Evolutionary conservation across 257 asterid genomes (phyloP), one percentile per base, ranked within the genome.

Genomic region (Euphrasia confusa): DNA sequence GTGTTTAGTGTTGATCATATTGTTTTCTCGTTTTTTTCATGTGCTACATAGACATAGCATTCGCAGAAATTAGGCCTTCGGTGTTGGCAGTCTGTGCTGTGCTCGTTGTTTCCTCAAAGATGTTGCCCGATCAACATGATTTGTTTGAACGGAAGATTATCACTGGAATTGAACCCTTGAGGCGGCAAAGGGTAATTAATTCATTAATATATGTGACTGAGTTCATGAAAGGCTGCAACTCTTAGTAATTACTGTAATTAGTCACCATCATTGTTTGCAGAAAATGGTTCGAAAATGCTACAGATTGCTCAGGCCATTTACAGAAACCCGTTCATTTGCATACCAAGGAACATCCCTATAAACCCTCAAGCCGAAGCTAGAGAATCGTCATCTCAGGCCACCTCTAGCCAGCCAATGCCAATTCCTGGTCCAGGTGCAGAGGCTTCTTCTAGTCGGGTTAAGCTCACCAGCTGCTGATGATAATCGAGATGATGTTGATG

Each of bases 31-130:
- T 28, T 13, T 49, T 30, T 10, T 3, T 14, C 26, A 14, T 53
- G 30, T 52, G 33, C 33, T 42, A n/a, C 33, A 4, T 39, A 64
- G 68, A 52, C 7, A 35, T 53, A 37, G 52, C 52, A 32, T 53
- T 33, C 21, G 35, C 61, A 21, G 40, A 33, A 32, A 52, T 14
- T 5, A 33, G 27, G 60, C 68, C 68, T 18, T 64, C 68, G 5
- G 52, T 64, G n/a, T 3, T 64, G 35, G 68, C 68, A 1, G 53
- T 47, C 10, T 9, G 52, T 5, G 61, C 61, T 4, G 3, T 21
- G 48, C 13, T 44, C 24, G n/a, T 17, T 7, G 27, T 61, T 24
- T 11, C 56, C 56, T 6, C 42, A 13, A 1, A 26, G 27, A 3
- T 61, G 66, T 49, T 49, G 12, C 37, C 53, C 21, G 24, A 4